Evolutionary conservation across 2,329 filamentous ascomycete species (phyloP), one percentile per base, ranked within the genome.

Genomic region (Alternaria gaisen): DNA sequence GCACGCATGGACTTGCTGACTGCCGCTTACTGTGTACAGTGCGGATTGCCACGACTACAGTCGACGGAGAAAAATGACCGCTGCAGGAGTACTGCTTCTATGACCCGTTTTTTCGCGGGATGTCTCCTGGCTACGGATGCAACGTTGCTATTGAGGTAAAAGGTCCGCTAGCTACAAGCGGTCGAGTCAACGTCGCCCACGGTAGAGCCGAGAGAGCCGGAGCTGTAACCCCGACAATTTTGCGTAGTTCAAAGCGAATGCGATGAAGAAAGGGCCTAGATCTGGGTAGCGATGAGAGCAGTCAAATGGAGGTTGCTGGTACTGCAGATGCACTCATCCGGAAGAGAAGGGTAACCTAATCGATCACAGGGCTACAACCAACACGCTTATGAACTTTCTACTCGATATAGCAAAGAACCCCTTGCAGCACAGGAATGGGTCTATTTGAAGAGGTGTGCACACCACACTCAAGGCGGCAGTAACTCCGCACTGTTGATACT

Each of bases 21-120:
- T 56, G 42, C 48, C 60, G 46, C 48, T 60, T 60, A 50, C 38
- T 58, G 50, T 38, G 26, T 60, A 44, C 38, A 61, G 54, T 30
- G 26, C 54, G n/a, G 54, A 54, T 53, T 36, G 53, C 20, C n/a
- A 61, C 52, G 48, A 52, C 43, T 42, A 40, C 36, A 40, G 18
- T 34, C 16, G 18, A 40, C 53, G 20, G 47, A 50, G 34, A 46
- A 38, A 46, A 28, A 40, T 36, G 42, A 43, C 44, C 41, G 56
- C 46, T 26, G 43, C 38, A 44, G 36, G 54, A 57, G 44, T 30
- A 20, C 32, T 26, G 50, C 20, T 44, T 41, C 44, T 46, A 22
- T 26, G n/a, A 52, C 41, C 44, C 38, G n/a, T 41, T 51, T 42
- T 32, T 30, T 22, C 26, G 40, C 57, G 57, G n/a, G 24, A 44